Conservation (phyloP, 345 rosid genomes). For the Hevea brasiliensis region DNA sequence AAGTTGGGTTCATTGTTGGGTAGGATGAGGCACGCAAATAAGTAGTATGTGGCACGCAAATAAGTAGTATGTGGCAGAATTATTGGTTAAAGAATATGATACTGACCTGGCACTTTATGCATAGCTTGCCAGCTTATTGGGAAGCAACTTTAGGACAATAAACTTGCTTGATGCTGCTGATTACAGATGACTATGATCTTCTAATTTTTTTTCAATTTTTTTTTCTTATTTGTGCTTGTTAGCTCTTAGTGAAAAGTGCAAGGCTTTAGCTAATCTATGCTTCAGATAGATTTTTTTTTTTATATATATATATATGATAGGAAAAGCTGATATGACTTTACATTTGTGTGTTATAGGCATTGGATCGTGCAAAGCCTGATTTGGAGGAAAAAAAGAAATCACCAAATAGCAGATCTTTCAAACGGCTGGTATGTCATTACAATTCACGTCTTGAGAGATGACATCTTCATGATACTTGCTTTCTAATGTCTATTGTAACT, state of each 20-base stretch:
- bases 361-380: constrained; percentile 40
- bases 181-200: not conserved
- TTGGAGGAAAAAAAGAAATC: constrained; percentile 29
- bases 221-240: not conserved
- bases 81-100: not conserved
- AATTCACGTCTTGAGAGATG: not conserved
- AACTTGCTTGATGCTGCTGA: not conserved
- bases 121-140: not conserved
- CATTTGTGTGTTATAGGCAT: constrained; percentile 21
- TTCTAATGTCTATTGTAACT: not conserved
- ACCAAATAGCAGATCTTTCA: constrained; percentile 31
- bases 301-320: no score
- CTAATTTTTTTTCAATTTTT: not conserved
- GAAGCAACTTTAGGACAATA: not conserved
- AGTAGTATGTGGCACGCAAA: no score
- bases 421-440: constrained; percentile 32
- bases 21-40: not conserved
- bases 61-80: not conserved
- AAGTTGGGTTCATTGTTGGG: no score
- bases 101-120: not conserved
- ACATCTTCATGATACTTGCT: not conserved
- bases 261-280: not conserved
- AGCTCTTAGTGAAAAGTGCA: not conserved
- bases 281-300: not conserved
- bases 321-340: not conserved